Evolutionary conservation across 2,329 filamentous ascomycete species (phyloP).

Genomic region (Diaporthe sp.): DNA sequence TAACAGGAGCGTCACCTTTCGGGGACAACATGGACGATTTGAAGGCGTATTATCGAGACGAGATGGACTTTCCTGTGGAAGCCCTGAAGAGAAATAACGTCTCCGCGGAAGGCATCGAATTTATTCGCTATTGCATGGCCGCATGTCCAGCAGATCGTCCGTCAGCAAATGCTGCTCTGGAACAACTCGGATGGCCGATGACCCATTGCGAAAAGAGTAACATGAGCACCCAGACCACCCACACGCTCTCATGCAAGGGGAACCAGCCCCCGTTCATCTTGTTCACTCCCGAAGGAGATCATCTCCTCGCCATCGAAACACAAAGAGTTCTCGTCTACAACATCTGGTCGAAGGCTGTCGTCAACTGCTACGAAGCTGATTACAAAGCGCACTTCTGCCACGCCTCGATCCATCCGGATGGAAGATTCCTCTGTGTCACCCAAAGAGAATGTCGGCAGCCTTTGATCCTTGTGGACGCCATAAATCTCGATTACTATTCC

Average conservation of each 20-base stretch:
- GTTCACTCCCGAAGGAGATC: not conserved
- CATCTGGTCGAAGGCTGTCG: not conserved
- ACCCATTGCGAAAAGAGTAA: not conserved
- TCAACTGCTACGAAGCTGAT: not conserved
- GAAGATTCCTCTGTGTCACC: not conserved
- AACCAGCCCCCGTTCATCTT: not conserved
- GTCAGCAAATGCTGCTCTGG: not conserved
- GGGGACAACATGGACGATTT: not conserved
- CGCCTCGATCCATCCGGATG: not conserved
- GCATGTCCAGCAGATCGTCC: not conserved
- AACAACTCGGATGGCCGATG: not conserved
- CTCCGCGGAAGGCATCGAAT: not conserved
- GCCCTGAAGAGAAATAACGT: not conserved
- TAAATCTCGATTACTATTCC: not conserved
- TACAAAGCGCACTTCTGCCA: not conserved
- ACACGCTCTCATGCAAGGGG: not conserved
- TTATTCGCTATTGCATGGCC: not conserved
- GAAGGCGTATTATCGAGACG: not conserved
- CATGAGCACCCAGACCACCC: not conserved
- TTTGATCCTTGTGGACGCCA: not conserved
- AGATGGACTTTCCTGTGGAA: not conserved
- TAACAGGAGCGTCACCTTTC: not conserved
- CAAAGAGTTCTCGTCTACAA: not conserved
- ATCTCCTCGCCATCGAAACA: not conserved
- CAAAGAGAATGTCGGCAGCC: not conserved